Conservation (phyloP, 176 grass and related monocot genomes). For the Raddia guianensis region DNA sequence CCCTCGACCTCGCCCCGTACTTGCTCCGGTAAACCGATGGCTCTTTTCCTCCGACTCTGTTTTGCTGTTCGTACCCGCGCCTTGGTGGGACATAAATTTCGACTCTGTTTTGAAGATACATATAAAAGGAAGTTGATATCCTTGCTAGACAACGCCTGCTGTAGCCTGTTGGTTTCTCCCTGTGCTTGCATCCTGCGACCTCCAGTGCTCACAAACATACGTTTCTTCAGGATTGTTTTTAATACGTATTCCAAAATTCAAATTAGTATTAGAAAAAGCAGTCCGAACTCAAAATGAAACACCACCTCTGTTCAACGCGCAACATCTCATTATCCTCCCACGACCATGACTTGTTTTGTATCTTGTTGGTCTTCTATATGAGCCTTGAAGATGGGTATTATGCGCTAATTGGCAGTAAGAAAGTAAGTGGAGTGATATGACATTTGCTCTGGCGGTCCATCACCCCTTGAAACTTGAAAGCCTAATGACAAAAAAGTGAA, state of each 20-base stretch:
- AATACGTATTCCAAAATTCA: no score
- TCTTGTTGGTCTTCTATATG: not conserved
- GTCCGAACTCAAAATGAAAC: no score
- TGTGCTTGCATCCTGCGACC: no score
- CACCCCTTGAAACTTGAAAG: not conserved
- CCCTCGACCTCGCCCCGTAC: conserved; percentile 77
- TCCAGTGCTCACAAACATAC: no score
- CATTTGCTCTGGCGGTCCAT: not conserved
- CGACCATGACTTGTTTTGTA: not conserved
- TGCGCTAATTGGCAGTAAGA: not conserved
- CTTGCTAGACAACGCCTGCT: no score
- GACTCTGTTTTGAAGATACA: no score
- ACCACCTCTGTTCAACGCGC: not conserved
- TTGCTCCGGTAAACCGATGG: conserved; percentile 57
- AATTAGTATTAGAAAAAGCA: no score
- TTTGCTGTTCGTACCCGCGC: not conserved
- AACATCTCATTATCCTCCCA: not conserved
- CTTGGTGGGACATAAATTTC: conserved; percentile 11
- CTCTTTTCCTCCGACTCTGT: not conserved
- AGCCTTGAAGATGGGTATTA: not conserved
- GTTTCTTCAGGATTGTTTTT: no score
- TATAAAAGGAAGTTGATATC: no score
- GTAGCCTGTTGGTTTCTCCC: no score
- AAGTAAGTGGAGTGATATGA: not conserved
- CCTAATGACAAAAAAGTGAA: not conserved